Evolutionary conservation across 176 grass and related monocot species (phyloP).

Genomic region (Oryza rufipogon): DNA sequence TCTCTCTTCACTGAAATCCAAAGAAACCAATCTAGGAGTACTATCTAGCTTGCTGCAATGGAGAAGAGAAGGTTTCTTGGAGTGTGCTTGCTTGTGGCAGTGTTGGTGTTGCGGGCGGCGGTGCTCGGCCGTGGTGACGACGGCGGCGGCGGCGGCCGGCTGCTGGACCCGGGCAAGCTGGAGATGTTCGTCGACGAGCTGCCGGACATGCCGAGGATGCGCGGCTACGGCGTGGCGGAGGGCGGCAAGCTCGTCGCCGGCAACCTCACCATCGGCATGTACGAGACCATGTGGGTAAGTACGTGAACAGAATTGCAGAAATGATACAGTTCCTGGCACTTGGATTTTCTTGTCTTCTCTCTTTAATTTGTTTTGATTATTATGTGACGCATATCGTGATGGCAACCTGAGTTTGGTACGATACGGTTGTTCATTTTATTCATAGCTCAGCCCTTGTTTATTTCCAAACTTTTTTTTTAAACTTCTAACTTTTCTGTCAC

Average conservation of each 20-base stretch:
- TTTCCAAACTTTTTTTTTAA: no score
- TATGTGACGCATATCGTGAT: not conserved
- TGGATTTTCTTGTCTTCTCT: not conserved
- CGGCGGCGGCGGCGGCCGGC: not conserved
- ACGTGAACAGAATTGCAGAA: not conserved
- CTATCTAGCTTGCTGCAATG: constrained; percentile 35
- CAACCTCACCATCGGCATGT: constrained; percentile 92
- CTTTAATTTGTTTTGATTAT: not conserved
- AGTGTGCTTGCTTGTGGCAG: not conserved
- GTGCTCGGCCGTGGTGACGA: constrained; percentile 38
- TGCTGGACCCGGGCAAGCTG: constrained; percentile 51
- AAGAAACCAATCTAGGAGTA: not conserved
- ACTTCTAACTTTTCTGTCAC: no score
- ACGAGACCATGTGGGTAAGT: constrained; percentile 86
- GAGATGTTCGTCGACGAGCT: constrained; percentile 97
- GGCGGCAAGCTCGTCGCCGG: constrained; percentile 63
- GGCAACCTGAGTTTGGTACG: not conserved
- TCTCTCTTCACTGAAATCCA: not conserved
- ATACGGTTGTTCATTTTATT: not conserved
- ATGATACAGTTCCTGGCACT: not conserved
- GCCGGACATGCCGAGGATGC: constrained; percentile 71
- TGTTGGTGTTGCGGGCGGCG: constrained; percentile 26
- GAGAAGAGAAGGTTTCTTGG: constrained; percentile 31
- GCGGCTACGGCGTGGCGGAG: constrained; percentile 44
- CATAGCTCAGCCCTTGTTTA: not conserved